Evolutionary conservation across 768 basidiomycete genomes (phyloP).

Genomic region (Tubosaeta sp.): DNA sequence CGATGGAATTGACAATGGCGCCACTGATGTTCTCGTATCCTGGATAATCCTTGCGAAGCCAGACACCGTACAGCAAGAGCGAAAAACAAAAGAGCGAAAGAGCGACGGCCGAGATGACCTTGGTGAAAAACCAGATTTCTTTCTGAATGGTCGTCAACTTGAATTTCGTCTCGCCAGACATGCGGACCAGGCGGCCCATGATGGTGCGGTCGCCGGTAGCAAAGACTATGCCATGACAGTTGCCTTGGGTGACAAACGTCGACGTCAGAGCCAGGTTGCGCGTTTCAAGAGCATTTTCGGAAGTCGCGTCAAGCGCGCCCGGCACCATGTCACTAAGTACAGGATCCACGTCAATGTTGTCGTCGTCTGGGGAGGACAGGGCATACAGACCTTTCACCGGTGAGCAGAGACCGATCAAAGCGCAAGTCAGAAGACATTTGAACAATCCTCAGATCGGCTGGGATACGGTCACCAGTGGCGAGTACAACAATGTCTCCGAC

Average conservation of each 20-base stretch:
- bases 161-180: constrained; percentile 44
- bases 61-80: constrained; percentile 41
- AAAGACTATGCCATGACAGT: constrained; percentile 39
- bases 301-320: constrained; percentile 42
- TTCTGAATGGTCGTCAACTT: constrained; percentile 45
- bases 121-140: constrained; percentile 50
- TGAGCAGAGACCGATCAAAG: constrained; percentile 52
- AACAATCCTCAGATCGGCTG: constrained; percentile 56
- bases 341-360: not conserved
- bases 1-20: constrained; percentile 37
- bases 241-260: constrained; percentile 40
- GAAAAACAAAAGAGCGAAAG: constrained; percentile 37
- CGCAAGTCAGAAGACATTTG: constrained; percentile 48
- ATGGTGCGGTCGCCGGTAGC: constrained; percentile 41
- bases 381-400: constrained; percentile 39
- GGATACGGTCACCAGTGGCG: constrained; percentile 52
- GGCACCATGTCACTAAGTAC: constrained; percentile 38
- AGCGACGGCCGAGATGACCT: constrained; percentile 43
- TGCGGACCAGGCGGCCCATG: constrained; percentile 53
- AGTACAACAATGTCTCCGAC: constrained; percentile 55
- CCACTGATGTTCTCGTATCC: constrained; percentile 33
- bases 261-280: constrained; percentile 47
- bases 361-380: not conserved
- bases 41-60: constrained; percentile 34
- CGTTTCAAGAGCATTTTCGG: constrained; percentile 46